Evolutionary conservation across 306 rosid genomes (phyloP), one percentile per base, ranked within the genome.

Genomic region (Vicia villosa): DNA sequence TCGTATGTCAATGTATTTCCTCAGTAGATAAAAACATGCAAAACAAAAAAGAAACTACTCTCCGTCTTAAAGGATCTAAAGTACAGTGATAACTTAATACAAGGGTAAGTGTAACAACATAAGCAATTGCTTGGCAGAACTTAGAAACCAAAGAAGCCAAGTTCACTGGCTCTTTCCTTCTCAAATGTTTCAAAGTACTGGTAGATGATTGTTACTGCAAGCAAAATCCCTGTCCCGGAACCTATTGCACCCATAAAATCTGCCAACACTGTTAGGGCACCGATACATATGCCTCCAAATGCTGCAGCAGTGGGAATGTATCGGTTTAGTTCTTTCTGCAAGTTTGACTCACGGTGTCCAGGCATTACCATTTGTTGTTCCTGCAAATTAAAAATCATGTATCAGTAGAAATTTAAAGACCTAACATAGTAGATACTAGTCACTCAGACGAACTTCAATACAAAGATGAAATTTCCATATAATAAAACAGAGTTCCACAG

Each of bases 291-390:
- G 77, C 98, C 98, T 74, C 96, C 96, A 9, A 92, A 89, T 36
- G 96, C 96, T 3, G 98, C 96, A 0, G 98, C 98, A 0, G 98
- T 92, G 57, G 98, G 96, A 19, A 92, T 92, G 82, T 92, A 89
- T 57, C 95, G 86, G 81, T 92, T 87, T 63, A 89, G 80, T 76
- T 92, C 95, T 65, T 84, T 92, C 83, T 92, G 96, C 72, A 92
- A 76, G 82, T 92, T 92, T 10, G 96, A 89, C 70, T 89, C 96
- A 17, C 96, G 86, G 68, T 92, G 98, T 45, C 95, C 96, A 10
- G 96, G 98, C 92, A 92, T 89, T 63, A 89, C 96, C 96, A 92
- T 92, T 87, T 87, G 96, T 89, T 92, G 98, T 70, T 92, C 98
- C 98, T 92, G 91, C 70, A 81, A 52, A 73, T 69, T 69, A 43